phyloP scores from a whole-genome alignment of 768 basidiomycete genomes.

The Mycena olivaceomarginata region DNA sequence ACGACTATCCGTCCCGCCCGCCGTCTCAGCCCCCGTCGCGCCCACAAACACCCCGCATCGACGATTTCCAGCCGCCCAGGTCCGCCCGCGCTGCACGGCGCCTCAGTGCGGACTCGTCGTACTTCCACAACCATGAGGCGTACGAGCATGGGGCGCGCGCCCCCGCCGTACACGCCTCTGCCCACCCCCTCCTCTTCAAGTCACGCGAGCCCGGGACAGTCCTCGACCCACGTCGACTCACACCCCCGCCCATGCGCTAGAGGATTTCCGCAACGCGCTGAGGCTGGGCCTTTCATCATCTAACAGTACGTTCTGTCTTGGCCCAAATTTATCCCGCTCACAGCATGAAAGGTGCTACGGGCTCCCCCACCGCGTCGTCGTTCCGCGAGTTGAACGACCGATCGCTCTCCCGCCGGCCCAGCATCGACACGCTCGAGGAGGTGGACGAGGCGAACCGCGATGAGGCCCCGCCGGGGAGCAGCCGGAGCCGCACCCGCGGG shows the following conservation, averaged over 20 bases:
- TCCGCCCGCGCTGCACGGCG: slow-evolving; percentile 39
- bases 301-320: slow-evolving; percentile 22
- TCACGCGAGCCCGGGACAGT: slow-evolving; percentile 37
- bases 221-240: slow-evolving; percentile 30
- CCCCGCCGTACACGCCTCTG: slow-evolving; percentile 42
- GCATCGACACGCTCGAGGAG: slow-evolving; percentile 64
- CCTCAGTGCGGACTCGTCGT: slow-evolving; percentile 43
- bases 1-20: slow-evolving; percentile 50
- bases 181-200: slow-evolving; percentile 36
- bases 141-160: slow-evolving; percentile 29
- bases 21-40: slow-evolving; percentile 13
- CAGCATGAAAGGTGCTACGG: slow-evolving; percentile 17
- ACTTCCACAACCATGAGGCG: slow-evolving; percentile 20
- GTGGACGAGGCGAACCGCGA: slow-evolving; percentile 46
- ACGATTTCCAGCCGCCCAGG: slow-evolving; percentile 12
- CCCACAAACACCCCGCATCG: slow-evolving; percentile 36
- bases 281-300: slow-evolving; percentile 51
- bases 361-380: slow-evolving; percentile 42
- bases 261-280: slow-evolving; percentile 61
- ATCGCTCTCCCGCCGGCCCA: slow-evolving; percentile 62
- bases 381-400: slow-evolving; percentile 45
- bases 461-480: slow-evolving; percentile 26
- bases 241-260: slow-evolving; percentile 58
- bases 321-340: slow-evolving; percentile 3
- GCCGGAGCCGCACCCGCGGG: slow-evolving; percentile 46